phyloP scores from a whole-genome alignment of 1,139 yeast species.

The Torulaspora globosa region DNA sequence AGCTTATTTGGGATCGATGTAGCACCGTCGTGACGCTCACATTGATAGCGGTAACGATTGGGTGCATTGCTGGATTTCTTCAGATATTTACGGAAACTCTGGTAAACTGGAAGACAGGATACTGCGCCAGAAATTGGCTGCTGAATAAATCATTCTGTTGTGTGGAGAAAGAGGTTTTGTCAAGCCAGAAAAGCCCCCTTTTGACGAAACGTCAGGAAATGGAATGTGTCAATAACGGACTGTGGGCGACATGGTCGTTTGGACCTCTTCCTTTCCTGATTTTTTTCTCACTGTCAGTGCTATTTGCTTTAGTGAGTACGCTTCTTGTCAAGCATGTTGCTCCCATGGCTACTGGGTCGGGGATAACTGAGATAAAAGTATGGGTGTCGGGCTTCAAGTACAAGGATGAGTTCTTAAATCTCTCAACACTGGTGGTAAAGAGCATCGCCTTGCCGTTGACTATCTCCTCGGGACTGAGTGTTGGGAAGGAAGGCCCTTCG shows the following conservation, averaged over 20 bases:
- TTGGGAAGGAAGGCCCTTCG: constrained; percentile 92
- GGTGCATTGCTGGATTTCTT: constrained; percentile 74
- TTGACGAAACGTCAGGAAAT: constrained; percentile 34
- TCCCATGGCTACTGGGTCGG: constrained; percentile 94
- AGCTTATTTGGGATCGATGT: constrained; percentile 48
- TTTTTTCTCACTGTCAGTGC: constrained; percentile 56
- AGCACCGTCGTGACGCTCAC: constrained; percentile 71
- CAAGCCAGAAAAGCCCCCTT: constrained; percentile 20
- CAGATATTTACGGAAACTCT: constrained; percentile 83
- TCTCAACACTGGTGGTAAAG: constrained; percentile 69
- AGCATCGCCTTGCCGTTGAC: constrained; percentile 80
- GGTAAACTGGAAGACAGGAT: constrained; percentile 74
- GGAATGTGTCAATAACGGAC: constrained; percentile 42
- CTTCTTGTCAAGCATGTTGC: constrained; percentile 65
- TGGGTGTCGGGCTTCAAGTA: constrained; percentile 83
- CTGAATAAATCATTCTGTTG: constrained; percentile 79
- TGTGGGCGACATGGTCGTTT: constrained; percentile 56
- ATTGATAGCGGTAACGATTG: constrained; percentile 69
- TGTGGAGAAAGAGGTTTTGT: constrained; percentile 48
- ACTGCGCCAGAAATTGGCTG: constrained; percentile 66
- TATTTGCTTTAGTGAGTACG: constrained; percentile 64
- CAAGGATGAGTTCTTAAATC: constrained; percentile 71
- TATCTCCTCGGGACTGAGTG: constrained; percentile 82
- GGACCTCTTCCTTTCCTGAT: constrained; percentile 50
- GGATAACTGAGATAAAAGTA: constrained; percentile 93